Conservation (phyloP, 257 asterid genomes). For the Salvia miltiorrhiza region DNA sequence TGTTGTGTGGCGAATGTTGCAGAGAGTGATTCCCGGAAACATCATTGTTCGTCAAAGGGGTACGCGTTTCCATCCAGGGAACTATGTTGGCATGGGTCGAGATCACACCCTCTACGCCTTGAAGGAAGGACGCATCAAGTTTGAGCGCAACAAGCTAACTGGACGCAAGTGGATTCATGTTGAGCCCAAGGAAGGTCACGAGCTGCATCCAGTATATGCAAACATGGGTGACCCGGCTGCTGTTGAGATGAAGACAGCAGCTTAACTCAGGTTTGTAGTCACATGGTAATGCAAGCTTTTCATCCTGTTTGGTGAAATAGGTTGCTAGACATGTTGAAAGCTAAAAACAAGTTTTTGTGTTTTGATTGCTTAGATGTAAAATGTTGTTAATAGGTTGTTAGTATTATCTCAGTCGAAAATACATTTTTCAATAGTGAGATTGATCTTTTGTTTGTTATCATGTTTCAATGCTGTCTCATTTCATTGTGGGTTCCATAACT, state of each 20-base stretch:
- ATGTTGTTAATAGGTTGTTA: not conserved
- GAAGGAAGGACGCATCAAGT: slow-evolving; percentile 82
- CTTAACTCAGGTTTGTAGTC: slow-evolving; percentile 25
- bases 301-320: not conserved
- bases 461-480: not conserved
- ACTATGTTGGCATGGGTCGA: slow-evolving; percentile 79
- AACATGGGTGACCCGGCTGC: slow-evolving; percentile 26
- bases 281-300: not conserved
- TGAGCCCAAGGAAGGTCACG: slow-evolving; percentile 81
- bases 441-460: not conserved
- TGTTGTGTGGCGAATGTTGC: slow-evolving; percentile 20
- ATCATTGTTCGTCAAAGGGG: slow-evolving; percentile 96
- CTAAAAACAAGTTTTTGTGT: not conserved
- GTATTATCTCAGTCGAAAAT: not conserved
- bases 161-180: slow-evolving; percentile 96
- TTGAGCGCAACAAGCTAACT: slow-evolving; percentile 68
- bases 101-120: slow-evolving; percentile 90
- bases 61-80: slow-evolving; percentile 88
- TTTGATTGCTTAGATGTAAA: not conserved
- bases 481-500: not conserved
- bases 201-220: slow-evolving; percentile 65
- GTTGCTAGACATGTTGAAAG: not conserved
- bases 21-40: slow-evolving; percentile 90
- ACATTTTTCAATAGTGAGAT: not conserved
- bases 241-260: slow-evolving; percentile 40